These are phyloP conservation scores for Amanita phalloides DNA, from an alignment of 768 basidiomycete species.

Conservation along the genomic window DNA sequence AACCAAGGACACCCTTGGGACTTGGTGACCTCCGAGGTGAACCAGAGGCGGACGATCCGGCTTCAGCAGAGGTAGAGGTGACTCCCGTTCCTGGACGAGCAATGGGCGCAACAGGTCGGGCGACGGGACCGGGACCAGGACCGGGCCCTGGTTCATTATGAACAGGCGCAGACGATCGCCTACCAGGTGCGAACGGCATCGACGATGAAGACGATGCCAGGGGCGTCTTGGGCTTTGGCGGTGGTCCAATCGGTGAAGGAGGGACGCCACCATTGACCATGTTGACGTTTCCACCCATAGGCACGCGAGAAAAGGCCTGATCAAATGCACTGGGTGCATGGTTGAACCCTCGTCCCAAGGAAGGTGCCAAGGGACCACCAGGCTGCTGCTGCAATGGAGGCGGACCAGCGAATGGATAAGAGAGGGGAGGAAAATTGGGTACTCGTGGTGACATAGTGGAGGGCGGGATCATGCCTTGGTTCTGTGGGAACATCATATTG, in stretches of 20 bases:
- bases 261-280: constrained; percentile 12
- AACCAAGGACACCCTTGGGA: constrained; percentile 62
- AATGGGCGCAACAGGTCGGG: constrained; percentile 57
- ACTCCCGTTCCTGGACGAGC: constrained; percentile 42
- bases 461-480: constrained; percentile 31
- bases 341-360: constrained; percentile 30
- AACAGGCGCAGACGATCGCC: constrained; percentile 30
- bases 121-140: constrained; percentile 57
- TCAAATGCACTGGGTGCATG: constrained; percentile 32
- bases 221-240: constrained; percentile 34
- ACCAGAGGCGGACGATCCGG: constrained; percentile 50
- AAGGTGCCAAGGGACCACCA: constrained; percentile 23
- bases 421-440: constrained; percentile 37
- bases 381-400: constrained; percentile 27
- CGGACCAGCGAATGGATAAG: constrained; percentile 41
- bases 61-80: constrained; percentile 29
- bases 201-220: constrained; percentile 18
- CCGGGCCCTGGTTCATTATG: constrained; percentile 16
- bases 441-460: constrained; percentile 45
- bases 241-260: constrained; percentile 46
- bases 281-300: constrained; percentile 16
- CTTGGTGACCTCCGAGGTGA: constrained; percentile 43
- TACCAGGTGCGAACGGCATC: constrained; percentile 32
- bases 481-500: constrained; percentile 33
- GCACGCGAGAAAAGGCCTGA: constrained; percentile 33